phyloP scores from a whole-genome alignment of 2,329 filamentous ascomycete species.

The Aspergillus floridensis region DNA sequence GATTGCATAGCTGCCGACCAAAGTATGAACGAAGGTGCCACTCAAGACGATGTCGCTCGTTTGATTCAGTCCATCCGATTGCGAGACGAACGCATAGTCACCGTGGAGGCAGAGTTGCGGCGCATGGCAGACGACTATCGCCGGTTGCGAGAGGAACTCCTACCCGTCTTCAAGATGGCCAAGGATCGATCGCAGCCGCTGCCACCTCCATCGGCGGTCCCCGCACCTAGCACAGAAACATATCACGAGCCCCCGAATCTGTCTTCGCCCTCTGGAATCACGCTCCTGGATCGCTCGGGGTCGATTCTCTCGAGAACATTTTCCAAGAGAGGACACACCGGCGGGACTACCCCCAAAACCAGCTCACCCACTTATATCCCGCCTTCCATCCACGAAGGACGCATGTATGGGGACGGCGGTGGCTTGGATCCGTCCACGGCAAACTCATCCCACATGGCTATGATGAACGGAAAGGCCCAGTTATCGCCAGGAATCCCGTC shows the following conservation, averaged over 20 bases:
- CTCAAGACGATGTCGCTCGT: constrained; percentile 87
- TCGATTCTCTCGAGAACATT: constrained; percentile 67
- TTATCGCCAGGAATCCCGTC: constrained; percentile 49
- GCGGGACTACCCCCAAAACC: constrained; percentile 71
- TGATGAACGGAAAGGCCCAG: constrained; percentile 62
- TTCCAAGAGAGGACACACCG: constrained; percentile 68
- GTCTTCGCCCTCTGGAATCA: constrained; percentile 30
- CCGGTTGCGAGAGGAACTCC: constrained; percentile 82
- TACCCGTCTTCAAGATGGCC: constrained; percentile 83
- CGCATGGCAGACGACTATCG: constrained; percentile 85
- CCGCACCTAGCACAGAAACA: constrained; percentile 21
- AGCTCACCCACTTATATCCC: constrained; percentile 71
- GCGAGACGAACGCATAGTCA: constrained; percentile 83
- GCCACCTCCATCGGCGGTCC: constrained; percentile 52
- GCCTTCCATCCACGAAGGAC: constrained; percentile 62
- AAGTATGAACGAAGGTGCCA: constrained; percentile 81
- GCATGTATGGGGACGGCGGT: constrained; percentile 51
- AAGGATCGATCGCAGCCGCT: constrained; percentile 91
- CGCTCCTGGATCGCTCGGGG: constrained; percentile 42
- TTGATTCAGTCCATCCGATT: constrained; percentile 85
- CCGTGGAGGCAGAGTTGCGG: constrained; percentile 78
- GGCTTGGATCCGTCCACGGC: constrained; percentile 67
- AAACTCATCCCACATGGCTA: constrained; percentile 68
- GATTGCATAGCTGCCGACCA: constrained; percentile 73
- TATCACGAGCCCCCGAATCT: constrained; percentile 42